phyloP scores from a whole-genome alignment of 352 stramenopile genomes.

The Globisporangium camurandrum region DNA sequence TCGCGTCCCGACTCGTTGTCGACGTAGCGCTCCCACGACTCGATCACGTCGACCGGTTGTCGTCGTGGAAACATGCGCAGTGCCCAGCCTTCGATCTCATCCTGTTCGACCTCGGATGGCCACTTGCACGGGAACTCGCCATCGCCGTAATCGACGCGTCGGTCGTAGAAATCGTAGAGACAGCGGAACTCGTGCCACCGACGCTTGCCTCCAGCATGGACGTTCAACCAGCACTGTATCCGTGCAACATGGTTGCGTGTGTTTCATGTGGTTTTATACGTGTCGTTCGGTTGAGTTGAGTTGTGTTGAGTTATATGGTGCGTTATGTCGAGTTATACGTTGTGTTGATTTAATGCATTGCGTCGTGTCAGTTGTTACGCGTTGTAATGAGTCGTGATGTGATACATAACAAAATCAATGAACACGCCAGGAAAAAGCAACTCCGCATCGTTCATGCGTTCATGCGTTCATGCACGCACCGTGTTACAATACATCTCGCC shows the following conservation, averaged over 20 bases:
- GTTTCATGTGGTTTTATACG: neutral
- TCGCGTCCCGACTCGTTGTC: slow-evolving; percentile 27
- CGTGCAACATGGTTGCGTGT: too few relatives aligned
- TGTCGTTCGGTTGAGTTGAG: too few relatives aligned
- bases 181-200: slow-evolving; percentile 76
- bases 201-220: slow-evolving; percentile 82
- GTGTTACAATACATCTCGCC: slow-evolving; percentile 84
- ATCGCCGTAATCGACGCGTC: slow-evolving; percentile 87
- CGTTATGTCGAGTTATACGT: too few relatives aligned
- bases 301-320: too few relatives aligned
- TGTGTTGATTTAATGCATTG: too few relatives aligned
- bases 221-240: slow-evolving; percentile 72
- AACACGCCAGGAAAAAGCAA: too few relatives aligned
- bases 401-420: too few relatives aligned
- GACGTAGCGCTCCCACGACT: slow-evolving; percentile 53
- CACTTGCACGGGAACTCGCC: slow-evolving; percentile 87
- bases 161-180: slow-evolving; percentile 89
- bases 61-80: slow-evolving; percentile 49
- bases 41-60: slow-evolving; percentile 30
- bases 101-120: slow-evolving; percentile 86
- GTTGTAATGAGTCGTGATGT: too few relatives aligned
- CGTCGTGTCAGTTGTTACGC: too few relatives aligned
- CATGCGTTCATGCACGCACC: slow-evolving; percentile 19
- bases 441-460: too few relatives aligned
- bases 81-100: slow-evolving; percentile 78